Conservation (phyloP, 2,329 filamentous ascomycete species). For the Phoma sp. region DNA sequence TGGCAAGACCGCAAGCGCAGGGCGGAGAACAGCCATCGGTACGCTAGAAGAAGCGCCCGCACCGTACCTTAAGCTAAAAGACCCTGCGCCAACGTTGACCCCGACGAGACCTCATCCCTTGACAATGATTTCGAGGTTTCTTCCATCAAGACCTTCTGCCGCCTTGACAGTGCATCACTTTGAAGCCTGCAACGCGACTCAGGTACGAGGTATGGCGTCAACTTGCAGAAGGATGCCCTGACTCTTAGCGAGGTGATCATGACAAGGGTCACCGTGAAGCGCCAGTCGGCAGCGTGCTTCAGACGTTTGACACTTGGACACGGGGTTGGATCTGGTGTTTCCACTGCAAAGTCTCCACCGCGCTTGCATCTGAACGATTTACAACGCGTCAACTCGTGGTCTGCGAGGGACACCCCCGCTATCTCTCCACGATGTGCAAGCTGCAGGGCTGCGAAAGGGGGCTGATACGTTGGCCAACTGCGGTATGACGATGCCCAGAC, state of each 20-base stretch:
- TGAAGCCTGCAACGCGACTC: background rate
- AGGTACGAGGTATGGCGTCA: slow-evolving; percentile 21
- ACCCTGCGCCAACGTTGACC: slow-evolving; percentile 1
- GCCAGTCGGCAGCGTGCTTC: slow-evolving; percentile 9
- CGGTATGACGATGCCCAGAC: slow-evolving; percentile 32
- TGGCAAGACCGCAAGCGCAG: background rate
- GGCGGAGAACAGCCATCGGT: background rate
- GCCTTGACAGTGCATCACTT: no score
- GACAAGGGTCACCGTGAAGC: slow-evolving; percentile 18
- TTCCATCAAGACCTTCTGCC: no score
- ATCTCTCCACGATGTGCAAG: slow-evolving; percentile 4
- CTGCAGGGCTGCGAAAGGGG: slow-evolving; percentile 21
- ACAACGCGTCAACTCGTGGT: slow-evolving; percentile 6
- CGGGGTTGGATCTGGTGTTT: slow-evolving; percentile 10
- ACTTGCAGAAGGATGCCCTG: slow-evolving; percentile 13
- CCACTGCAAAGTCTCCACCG: background rate
- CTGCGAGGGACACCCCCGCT: slow-evolving; percentile 8
- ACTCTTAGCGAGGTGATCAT: slow-evolving; percentile 22
- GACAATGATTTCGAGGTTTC: no score
- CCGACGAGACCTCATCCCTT: background rate
- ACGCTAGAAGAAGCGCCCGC: slow-evolving; percentile 18
- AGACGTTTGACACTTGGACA: slow-evolving; percentile 8
- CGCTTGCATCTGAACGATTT: slow-evolving; percentile 3
- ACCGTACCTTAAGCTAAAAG: slow-evolving; percentile 7
- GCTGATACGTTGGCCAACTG: slow-evolving; percentile 21